These are phyloP conservation scores for Cinnamomum micranthum DNA, from an alignment of 164 flowering plant genomes.

Conservation along the genomic window DNA sequence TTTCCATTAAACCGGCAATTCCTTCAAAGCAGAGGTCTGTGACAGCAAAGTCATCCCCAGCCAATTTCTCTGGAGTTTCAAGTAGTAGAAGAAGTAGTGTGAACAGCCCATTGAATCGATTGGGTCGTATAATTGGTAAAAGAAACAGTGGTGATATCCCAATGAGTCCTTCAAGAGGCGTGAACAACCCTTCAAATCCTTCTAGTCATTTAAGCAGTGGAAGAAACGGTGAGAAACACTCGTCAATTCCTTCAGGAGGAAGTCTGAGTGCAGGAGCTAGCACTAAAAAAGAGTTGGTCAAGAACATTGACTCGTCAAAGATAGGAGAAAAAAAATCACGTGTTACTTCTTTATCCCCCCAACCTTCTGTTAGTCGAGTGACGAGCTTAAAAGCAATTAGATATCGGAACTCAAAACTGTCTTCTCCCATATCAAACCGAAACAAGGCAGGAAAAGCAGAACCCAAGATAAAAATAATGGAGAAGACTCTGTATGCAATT, in stretches of 20 bases:
- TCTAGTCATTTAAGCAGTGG: constrained; percentile 7
- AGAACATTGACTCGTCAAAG: constrained; percentile 21
- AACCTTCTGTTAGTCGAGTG: constrained; percentile 18
- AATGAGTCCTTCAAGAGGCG: constrained; percentile 7
- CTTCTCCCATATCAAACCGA: constrained; percentile 23
- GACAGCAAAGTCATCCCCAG: constrained; percentile 15
- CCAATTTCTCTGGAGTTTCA: constrained; percentile 5
- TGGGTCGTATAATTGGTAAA: background rate
- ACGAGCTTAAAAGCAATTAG: constrained; percentile 26
- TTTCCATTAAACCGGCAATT: constrained; percentile 12
- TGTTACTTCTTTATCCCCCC: constrained; percentile 26
- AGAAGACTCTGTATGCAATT: constrained; percentile 37
- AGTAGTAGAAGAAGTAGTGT: background rate
- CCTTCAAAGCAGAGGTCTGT: constrained; percentile 12
- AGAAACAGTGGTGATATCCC: constrained; percentile 8
- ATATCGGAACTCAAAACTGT: constrained; percentile 21
- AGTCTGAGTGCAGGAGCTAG: background rate
- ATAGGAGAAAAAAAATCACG: constrained; percentile 24
- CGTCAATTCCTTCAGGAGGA: background rate
- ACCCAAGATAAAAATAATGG: constrained; percentile 19
- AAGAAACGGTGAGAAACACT: constrained; percentile 8
- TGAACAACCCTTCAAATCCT: background rate
- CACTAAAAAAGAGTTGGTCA: constrained; percentile 5
- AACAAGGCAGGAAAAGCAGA: constrained; percentile 13
- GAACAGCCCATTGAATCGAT: background rate